Conservation (phyloP, 75 land plant species). For the Pseudotsuga menziesii region DNA sequence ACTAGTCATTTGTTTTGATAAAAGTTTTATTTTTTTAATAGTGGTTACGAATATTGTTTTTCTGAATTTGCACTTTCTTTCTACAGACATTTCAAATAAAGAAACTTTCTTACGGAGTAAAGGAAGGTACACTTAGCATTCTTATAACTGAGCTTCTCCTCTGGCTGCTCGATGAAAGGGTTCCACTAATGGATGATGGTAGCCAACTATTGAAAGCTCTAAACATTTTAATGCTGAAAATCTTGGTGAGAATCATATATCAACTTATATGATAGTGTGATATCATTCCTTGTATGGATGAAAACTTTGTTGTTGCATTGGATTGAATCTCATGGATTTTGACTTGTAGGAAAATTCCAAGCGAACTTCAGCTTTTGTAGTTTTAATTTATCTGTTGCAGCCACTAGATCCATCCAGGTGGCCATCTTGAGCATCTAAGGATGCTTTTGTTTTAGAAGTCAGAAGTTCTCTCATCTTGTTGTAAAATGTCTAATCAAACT, state of each 20-base stretch:
- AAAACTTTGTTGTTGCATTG: neutral
- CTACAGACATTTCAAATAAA: slow-evolving; percentile 92
- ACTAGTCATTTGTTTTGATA: neutral
- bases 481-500: slow-evolving; percentile 98
- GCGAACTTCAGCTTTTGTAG: slow-evolving; percentile 96
- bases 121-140: slow-evolving; percentile 78
- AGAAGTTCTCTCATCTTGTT: slow-evolving; percentile 94
- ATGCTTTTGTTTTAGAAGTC: slow-evolving; percentile 50
- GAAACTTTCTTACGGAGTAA: slow-evolving; percentile 89
- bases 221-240: slow-evolving; percentile 97
- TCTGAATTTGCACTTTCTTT: slow-evolving; percentile 5
- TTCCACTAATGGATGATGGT: slow-evolving; percentile 97
- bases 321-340: neutral
- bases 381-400: slow-evolving; percentile 75
- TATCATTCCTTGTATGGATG: neutral
- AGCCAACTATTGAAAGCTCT: slow-evolving; percentile 96
- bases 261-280: neutral
- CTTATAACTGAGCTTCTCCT: slow-evolving; percentile 93
- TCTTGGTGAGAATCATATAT: slow-evolving; percentile 54
- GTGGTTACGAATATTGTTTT: neutral
- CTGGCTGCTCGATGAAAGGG: slow-evolving; percentile 98
- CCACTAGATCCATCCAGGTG: slow-evolving; percentile 85
- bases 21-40: neutral
- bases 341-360: slow-evolving; percentile 93
- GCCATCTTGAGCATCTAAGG: slow-evolving; percentile 67